Base-by-base conservation (phyloP, 768 basidiomycete genomes). In the Leccinum pellstonianum region DNA sequence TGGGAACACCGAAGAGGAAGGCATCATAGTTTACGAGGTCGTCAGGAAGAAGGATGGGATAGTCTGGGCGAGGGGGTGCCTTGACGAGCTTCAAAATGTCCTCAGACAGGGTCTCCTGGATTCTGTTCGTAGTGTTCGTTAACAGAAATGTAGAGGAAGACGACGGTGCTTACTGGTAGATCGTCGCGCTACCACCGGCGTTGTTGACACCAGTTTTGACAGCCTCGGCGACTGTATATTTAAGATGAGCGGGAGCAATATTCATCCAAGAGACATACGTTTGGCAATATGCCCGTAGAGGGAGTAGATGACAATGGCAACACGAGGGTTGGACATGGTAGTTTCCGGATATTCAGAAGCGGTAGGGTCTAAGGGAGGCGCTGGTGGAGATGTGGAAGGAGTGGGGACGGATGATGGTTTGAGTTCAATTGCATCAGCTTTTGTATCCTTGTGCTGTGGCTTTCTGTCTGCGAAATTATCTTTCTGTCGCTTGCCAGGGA, bases 41-140 rank as follows among this genome's bases (percentile, higher is more conserved):
- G 5, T 72, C 67, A 10, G 72, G 72, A 52, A 70, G 59, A 23
- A 73, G 59, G 52, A 67, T 29, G 3, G 69, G 69, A 75, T 92
- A 92, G 65, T 83, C 77, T 52, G 85, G 82, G 70, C 88, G 90
- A 12, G 87, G 74, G 5, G 87, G 84, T 1, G 90, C 91, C 66
- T 84, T 76, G 81, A 95, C 83, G 71, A 82, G 81, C 55, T 73
- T 73, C 58, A 94, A 77, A 56, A 95, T 72, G 27, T 92, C 90
- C 17, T 82, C 73, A 3, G 88, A 74, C 57, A 96, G 87, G 17
- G 91, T 96, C 76, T 96, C 94, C 59, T 89, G 77, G 63, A 95
- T 83, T 71, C 90, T 91, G 29, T 11, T 23, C 4, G 8, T 1
- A 7, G 31, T 4, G 14, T 63, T 11, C 43, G 54, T 56, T 14